phyloP scores from a whole-genome alignment of 2,329 filamentous ascomycete genomes.

The Beauveria asiatica region DNA sequence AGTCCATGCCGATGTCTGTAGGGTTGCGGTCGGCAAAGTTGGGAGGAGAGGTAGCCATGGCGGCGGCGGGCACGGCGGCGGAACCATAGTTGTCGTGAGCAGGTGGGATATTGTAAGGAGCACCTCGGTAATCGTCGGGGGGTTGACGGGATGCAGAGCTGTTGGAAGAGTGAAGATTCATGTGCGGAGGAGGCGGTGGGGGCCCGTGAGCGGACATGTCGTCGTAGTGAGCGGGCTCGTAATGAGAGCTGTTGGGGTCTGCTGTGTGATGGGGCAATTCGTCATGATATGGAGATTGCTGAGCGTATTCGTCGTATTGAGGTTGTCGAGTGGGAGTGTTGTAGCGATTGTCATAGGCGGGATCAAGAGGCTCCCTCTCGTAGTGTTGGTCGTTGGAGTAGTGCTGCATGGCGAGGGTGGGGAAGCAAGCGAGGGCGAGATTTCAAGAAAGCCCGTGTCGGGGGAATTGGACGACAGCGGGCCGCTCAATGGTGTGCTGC shows the following conservation, averaged over 20 bases:
- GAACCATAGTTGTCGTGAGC: slow-evolving; percentile 58
- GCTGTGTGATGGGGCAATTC: slow-evolving; percentile 11
- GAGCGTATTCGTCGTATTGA: slow-evolving; percentile 1
- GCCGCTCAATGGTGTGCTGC: background rate
- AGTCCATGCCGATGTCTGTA: slow-evolving; percentile 51
- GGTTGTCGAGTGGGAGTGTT: slow-evolving; percentile 4
- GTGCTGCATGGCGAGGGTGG: slow-evolving; percentile 21
- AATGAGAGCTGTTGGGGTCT: slow-evolving; percentile 2
- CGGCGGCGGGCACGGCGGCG: slow-evolving; percentile 44
- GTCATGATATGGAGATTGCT: slow-evolving; percentile 21
- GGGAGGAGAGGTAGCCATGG: slow-evolving; percentile 59
- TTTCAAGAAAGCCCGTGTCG: background rate
- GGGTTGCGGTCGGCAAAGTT: slow-evolving; percentile 56
- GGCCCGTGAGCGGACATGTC: background rate
- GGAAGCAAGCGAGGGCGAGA: background rate
- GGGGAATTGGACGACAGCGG: background rate
- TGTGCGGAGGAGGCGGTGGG: slow-evolving; percentile 15
- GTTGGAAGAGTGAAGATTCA: slow-evolving; percentile 16
- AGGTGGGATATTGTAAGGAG: slow-evolving; percentile 41
- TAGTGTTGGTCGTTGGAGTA: slow-evolving; percentile 23
- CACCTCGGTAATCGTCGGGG: slow-evolving; percentile 16
- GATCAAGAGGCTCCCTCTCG: slow-evolving; percentile 29
- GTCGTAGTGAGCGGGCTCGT: slow-evolving; percentile 7
- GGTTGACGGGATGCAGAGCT: slow-evolving; percentile 15
- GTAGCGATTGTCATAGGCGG: slow-evolving; percentile 12